Evolutionary conservation across 1,139 yeast genomes (phyloP), one percentile per base, ranked within the genome.

Genomic region (Debaryomyces fabryi): DNA sequence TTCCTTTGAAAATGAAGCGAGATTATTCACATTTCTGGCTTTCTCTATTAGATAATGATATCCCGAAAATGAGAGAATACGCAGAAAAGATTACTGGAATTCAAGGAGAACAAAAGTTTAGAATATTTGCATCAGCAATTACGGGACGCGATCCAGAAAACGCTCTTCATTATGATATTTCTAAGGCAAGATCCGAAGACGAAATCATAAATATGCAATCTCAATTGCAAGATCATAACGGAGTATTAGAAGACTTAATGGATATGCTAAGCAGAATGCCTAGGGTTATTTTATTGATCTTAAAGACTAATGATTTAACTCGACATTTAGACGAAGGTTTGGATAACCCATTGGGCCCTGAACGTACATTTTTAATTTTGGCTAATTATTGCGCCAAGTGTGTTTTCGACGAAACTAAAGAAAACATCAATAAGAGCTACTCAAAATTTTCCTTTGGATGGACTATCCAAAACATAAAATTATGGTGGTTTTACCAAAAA

Each of bases 21-120:
- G 86, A 88, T 52, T 93, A 93, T 65, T 88, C 97, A 0, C 89
- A 85, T 55, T 89, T 93, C 63, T 93, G 99, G 99, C 71, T 93
- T 24, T 90, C 97, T 0, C 74, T 95, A 44, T 69, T 93, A 50
- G 95, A 90, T 54, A 80, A 80, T 41, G 83, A 92, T 62, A 76
- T 79, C 10, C 77, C 74, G 1, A 71, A 71, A 13, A 89, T 93
- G 96, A 77, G 78, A 53, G 59, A 74, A 44, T 89, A 90, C 64
- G 93, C 97, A 20, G 78, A 81, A 47, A 79, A 73, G 58, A 85
- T 95, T 64, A 96, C 97, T 3, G 85, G 89, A n/a, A 83, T 95
- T 42, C 72, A 76, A 38, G 96, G 88, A 33, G 84, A 83, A 15
- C 77, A 71, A 51, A 86, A 89, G 62, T 92, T 92, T 66, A 85